A percentile compares a stretch with the other conserved stretches of the same genome.
phyloP scores from a whole-genome alignment of 2,329 filamentous ascomycete genomes.

The Pseudopithomyces chartarum region DNA sequence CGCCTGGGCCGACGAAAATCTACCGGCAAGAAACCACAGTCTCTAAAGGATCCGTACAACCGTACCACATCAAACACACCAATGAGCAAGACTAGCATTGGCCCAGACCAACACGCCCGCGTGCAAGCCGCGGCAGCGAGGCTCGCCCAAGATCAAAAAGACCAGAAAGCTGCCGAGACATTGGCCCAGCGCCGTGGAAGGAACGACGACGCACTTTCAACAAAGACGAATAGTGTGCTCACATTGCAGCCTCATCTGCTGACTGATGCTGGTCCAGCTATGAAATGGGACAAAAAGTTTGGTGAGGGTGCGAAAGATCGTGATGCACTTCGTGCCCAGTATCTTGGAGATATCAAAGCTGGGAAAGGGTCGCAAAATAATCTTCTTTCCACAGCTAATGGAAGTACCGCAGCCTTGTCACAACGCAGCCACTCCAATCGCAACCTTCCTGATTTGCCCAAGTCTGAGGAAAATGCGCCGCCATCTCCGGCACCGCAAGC shows the following conservation, averaged over 20 bases:
- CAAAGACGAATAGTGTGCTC: conserved; percentile 87
- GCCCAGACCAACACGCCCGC: conserved; percentile 86
- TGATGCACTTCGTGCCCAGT: conserved; percentile 81
- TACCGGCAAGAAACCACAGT: conserved; percentile 48
- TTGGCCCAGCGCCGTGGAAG: conserved; percentile 61
- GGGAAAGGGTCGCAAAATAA: conserved; percentile 68
- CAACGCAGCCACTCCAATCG: conserved; percentile 37
- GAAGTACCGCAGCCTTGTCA: conserved; percentile 32
- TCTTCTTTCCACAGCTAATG: conserved; percentile 41
- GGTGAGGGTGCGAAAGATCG: conserved; percentile 92
- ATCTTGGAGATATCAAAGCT: conserved; percentile 73
- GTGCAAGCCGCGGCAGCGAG: conserved; percentile 90
- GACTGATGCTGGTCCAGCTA: conserved; percentile 85
- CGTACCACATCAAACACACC: conserved; percentile 56
- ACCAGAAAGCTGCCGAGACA: conserved; percentile 58
- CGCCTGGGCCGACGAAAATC: conserved; percentile 63
- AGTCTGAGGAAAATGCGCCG: conserved; percentile 30
- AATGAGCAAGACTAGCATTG: conserved; percentile 81
- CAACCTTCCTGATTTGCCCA: conserved; percentile 50
- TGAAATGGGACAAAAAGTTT: conserved; percentile 97
- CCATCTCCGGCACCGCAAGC: conserved; percentile 35
- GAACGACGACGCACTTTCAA: conserved; percentile 58
- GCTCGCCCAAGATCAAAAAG: conserved; percentile 72
- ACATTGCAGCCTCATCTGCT: conserved; percentile 85
- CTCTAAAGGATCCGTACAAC: conserved; percentile 59